Evolutionary conservation across 352 stramenopile genomes (phyloP).

Genomic region (Phytopythium vexans): DNA sequence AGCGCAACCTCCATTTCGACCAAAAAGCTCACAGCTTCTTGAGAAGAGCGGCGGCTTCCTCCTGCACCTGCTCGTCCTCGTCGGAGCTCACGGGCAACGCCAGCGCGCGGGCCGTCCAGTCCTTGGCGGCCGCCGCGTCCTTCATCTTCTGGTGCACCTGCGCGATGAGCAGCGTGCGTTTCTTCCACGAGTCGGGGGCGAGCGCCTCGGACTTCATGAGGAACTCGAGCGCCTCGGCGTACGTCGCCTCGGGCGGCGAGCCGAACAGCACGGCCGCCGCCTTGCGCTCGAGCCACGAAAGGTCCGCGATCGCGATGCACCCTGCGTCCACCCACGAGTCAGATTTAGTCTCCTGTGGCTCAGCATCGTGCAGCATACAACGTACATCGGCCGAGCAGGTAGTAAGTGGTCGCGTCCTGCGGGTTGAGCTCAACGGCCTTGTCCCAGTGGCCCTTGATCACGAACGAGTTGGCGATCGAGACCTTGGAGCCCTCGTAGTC

Average conservation of each 20-base stretch:
- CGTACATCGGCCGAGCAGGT: slow-evolving; percentile 72
- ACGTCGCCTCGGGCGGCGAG: slow-evolving; percentile 74
- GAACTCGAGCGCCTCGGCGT: slow-evolving; percentile 75
- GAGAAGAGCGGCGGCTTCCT: slow-evolving; percentile 62
- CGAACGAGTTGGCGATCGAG: slow-evolving; percentile 77
- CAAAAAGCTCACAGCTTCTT: slow-evolving; percentile 38
- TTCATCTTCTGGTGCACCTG: slow-evolving; percentile 84
- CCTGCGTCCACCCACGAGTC: slow-evolving; percentile 11
- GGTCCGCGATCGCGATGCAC: slow-evolving; percentile 81
- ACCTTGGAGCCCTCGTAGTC: slow-evolving; percentile 87
- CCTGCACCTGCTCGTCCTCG: slow-evolving; percentile 67
- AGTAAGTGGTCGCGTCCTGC: slow-evolving; percentile 64
- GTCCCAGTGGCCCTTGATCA: slow-evolving; percentile 80
- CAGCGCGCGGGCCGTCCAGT: slow-evolving; percentile 74
- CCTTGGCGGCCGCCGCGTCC: slow-evolving; percentile 52
- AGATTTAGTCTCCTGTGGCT: not conserved
- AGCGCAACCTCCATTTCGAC: not conserved
- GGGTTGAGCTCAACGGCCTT: slow-evolving; percentile 75
- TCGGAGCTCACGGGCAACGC: slow-evolving; percentile 47
- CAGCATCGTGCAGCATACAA: not conserved
- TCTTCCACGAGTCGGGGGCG: slow-evolving; percentile 77
- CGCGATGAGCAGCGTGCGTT: slow-evolving; percentile 77
- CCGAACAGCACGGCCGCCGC: slow-evolving; percentile 79
- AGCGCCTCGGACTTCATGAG: slow-evolving; percentile 78
- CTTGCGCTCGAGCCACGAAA: slow-evolving; percentile 86